Evolutionary conservation across 1,284 basidiomycete species (phyloP).

Genomic region (Apiotrichum brassicae): DNA sequence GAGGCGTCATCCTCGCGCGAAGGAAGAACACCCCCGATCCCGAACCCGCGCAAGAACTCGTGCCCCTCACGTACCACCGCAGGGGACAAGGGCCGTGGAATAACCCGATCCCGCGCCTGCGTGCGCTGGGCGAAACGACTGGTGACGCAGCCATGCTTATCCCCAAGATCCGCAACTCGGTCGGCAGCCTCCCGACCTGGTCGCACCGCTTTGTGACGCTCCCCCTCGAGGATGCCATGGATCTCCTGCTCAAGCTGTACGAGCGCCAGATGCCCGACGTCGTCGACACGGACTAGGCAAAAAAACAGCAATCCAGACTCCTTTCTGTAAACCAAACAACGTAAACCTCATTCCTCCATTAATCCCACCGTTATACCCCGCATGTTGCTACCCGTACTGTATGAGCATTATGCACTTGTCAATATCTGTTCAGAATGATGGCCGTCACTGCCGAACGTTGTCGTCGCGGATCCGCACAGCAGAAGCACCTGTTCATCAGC

Average conservation of each 20-base stretch:
- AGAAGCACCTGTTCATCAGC: no score
- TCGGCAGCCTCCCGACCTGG: constrained; percentile 74
- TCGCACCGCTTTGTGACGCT: constrained; percentile 78
- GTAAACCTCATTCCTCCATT: neutral
- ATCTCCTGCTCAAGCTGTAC: constrained; percentile 68
- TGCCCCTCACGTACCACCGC: constrained; percentile 11
- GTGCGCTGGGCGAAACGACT: constrained; percentile 76
- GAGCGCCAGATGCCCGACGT: constrained; percentile 59
- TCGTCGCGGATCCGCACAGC: no score
- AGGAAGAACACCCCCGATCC: neutral
- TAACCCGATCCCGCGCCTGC: constrained; percentile 55
- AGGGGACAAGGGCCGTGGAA: constrained; percentile 18
- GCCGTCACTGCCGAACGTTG: no score
- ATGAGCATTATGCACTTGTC: constrained; percentile 1
- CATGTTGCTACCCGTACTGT: constrained; percentile 7
- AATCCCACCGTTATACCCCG: constrained; percentile 3
- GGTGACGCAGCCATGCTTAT: constrained; percentile 69
- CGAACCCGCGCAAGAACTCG: neutral
- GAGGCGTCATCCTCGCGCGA: constrained; percentile 15
- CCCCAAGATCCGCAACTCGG: constrained; percentile 68
- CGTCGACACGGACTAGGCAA: neutral
- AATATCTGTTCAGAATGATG: no score
- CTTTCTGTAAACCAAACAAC: no score
- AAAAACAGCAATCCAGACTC: neutral
- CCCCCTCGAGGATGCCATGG: constrained; percentile 79